Conservation (phyloP, 495 filamentous ascomycete genomes). For the Aspergillus homomorphus region DNA sequence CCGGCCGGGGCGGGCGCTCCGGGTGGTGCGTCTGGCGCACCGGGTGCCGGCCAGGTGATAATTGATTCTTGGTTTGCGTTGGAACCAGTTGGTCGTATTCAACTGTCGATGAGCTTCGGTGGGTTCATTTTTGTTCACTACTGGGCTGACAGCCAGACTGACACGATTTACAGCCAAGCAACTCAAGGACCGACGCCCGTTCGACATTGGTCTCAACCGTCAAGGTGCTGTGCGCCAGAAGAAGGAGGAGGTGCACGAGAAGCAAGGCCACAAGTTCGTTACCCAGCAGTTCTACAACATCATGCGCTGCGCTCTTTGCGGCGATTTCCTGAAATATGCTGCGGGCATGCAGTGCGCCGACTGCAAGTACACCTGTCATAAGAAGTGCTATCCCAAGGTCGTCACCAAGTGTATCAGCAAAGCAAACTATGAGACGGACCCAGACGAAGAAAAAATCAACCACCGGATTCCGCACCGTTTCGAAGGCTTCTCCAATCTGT, state of each 20-base stretch:
- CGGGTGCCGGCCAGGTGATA: constrained; percentile 56
- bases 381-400: constrained; percentile 94
- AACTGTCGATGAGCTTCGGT: constrained; percentile 84
- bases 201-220: constrained; percentile 85
- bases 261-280: constrained; percentile 98
- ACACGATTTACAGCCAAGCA: constrained; percentile 56
- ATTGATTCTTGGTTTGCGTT: constrained; percentile 97
- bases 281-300: constrained; percentile 99
- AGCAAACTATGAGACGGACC: constrained; percentile 95
- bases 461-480: constrained; percentile 98
- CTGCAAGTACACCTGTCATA: constrained; percentile 99
- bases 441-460: constrained; percentile 98
- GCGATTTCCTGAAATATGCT: constrained; percentile 97
- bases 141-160: constrained; percentile 24
- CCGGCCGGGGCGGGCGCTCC: constrained; percentile 22
- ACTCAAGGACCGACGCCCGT: constrained; percentile 63
- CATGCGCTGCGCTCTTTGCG: constrained; percentile 98
- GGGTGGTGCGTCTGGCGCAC: constrained; percentile 30
- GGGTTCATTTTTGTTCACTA: constrained; percentile 30
- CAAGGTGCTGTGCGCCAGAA: constrained; percentile 95
- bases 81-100: constrained; percentile 87
- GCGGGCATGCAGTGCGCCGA: constrained; percentile 99
- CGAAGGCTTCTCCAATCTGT: constrained; percentile 89
- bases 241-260: constrained; percentile 96
- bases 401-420: constrained; percentile 99